A percentile compares a stretch with the other conserved stretches of the same genome.
These are phyloP conservation scores for Plantago lanceolata DNA, from an alignment of 305 asterid species.

Conservation along the genomic window DNA sequence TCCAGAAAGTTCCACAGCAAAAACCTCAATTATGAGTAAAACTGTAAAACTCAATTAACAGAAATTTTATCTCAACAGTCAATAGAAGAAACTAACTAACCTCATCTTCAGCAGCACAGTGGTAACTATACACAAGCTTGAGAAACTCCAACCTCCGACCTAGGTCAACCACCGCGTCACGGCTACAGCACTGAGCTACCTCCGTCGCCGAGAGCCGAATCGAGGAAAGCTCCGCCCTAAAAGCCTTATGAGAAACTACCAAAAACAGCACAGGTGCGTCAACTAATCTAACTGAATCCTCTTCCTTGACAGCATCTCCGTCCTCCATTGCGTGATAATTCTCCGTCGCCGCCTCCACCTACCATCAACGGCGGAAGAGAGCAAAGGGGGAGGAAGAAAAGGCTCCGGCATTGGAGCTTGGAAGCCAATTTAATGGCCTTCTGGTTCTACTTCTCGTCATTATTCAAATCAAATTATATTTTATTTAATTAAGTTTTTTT, in stretches of 20 bases:
- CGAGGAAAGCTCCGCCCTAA: constrained; percentile 55
- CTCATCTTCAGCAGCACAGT: constrained; percentile 88
- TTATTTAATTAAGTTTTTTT: constrained; percentile 19
- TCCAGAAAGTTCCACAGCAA: too few species aligned
- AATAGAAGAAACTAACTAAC: constrained; percentile 28
- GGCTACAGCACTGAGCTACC: constrained; percentile 36
- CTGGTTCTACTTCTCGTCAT: constrained; percentile 35
- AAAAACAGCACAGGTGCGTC: constrained; percentile 75
- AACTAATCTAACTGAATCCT: constrained; percentile 46
- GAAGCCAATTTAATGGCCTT: constrained; percentile 39
- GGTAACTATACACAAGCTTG: constrained; percentile 65
- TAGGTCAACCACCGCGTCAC: constrained; percentile 43
- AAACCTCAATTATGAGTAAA: too few species aligned
- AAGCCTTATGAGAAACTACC: constrained; percentile 69
- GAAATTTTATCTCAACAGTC: too few species aligned
- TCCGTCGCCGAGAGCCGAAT: constrained; percentile 51
- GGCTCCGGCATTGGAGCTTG: constrained; percentile 40
- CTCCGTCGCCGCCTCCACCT: constrained; percentile 37
- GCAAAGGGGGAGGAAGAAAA: constrained; percentile 35
- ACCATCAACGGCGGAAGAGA: constrained; percentile 38
- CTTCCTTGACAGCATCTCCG: constrained; percentile 56
- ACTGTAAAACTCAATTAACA: too few species aligned
- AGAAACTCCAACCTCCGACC: constrained; percentile 60
- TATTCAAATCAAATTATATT: constrained; percentile 21
- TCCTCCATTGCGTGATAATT: constrained; percentile 41